Evolutionary conservation across 2,329 filamentous ascomycete genomes (phyloP).

Genomic region (Penicillium occitanis): DNA sequence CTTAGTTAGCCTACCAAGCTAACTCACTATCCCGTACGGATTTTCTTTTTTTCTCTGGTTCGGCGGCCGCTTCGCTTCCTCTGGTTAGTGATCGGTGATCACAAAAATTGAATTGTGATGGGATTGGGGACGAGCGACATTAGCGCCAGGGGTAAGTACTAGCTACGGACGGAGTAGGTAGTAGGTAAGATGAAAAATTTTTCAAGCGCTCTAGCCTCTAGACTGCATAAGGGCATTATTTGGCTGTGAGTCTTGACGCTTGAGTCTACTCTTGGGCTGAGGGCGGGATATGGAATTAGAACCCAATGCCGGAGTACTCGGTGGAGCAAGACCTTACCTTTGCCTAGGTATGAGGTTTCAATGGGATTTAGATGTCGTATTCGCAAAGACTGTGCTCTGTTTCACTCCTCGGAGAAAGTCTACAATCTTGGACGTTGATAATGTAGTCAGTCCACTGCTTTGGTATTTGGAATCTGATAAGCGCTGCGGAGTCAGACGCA

Average conservation of each 20-base stretch:
- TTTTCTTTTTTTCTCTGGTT: neutral
- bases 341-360: neutral
- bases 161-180: too few species aligned
- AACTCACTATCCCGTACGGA: too few species aligned
- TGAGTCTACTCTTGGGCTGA: neutral
- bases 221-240: neutral
- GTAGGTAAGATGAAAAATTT: neutral
- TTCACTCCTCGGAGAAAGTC: neutral
- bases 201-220: neutral
- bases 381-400: neutral
- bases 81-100: neutral
- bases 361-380: neutral
- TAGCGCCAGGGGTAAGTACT: neutral
- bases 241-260: neutral
- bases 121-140: neutral
- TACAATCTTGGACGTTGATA: neutral
- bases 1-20: neutral
- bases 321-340: too few species aligned
- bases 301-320: neutral
- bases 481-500: neutral
- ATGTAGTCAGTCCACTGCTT: neutral
- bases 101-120: neutral
- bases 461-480: neutral
- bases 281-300: neutral
- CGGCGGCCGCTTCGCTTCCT: neutral